Percentiles rank a stretch among this genome's conserved stretches.
phyloP scores from a whole-genome alignment of 306 rosid species.

The Begonia masoniana region DNA sequence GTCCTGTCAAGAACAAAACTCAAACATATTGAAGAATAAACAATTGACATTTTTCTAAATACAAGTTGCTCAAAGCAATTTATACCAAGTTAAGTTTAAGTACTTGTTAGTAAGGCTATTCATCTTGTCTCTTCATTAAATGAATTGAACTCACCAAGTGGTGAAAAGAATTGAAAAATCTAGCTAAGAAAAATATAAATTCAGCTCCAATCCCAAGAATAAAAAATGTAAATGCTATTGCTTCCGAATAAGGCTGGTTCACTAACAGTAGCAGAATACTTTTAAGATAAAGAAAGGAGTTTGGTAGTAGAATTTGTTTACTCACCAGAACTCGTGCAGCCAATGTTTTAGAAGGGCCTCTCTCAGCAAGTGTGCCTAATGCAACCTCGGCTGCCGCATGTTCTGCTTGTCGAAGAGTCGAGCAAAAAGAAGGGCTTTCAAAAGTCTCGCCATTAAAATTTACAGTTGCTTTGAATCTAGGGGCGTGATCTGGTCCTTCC shows the following conservation, averaged over 20 bases:
- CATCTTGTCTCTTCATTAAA: background rate
- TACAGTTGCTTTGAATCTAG: conserved; percentile 83
- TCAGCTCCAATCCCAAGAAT: too few species aligned
- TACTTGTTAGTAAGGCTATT: background rate
- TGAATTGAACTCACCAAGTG: background rate
- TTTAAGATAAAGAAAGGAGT: background rate
- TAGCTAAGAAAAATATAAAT: too few species aligned
- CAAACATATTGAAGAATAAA: background rate
- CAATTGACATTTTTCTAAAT: too few species aligned
- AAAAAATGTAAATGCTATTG: too few species aligned
- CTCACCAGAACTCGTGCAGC: conserved; percentile 84
- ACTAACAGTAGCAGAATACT: too few species aligned
- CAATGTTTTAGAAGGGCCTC: conserved; percentile 72
- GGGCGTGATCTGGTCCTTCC: conserved; percentile 88
- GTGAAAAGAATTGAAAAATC: background rate
- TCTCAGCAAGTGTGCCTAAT: conserved; percentile 44
- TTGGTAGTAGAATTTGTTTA: background rate
- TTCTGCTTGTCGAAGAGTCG: conserved; percentile 74
- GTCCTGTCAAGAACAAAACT: conserved; percentile 26
- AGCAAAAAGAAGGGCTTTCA: conserved; percentile 70
- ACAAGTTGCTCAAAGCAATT: too few species aligned
- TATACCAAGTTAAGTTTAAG: background rate
- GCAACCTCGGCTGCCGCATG: conserved; percentile 88
- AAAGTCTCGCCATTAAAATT: conserved; percentile 67
- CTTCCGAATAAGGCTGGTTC: too few species aligned